phyloP scores from a whole-genome alignment of 495 filamentous ascomycete species.

The Lichenothelia convexa region DNA sequence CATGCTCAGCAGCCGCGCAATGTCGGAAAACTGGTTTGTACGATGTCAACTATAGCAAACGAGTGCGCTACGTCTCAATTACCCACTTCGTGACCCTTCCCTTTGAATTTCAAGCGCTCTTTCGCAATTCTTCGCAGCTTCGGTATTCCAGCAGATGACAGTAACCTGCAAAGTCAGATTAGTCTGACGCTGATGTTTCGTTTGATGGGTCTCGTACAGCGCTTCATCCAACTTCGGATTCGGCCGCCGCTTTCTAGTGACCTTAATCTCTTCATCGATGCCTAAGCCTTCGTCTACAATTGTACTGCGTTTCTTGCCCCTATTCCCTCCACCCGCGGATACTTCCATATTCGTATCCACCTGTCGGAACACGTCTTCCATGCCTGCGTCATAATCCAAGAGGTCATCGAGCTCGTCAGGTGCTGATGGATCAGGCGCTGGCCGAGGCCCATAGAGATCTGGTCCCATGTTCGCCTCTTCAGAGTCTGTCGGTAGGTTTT shows the following conservation, averaged over 20 bases:
- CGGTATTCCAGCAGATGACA: constrained; percentile 67
- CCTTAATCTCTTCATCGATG: constrained; percentile 71
- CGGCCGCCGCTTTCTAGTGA: constrained; percentile 55
- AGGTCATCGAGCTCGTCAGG: constrained; percentile 36
- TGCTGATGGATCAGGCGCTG: background rate
- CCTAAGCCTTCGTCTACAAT: constrained; percentile 42
- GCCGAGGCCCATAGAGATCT: background rate
- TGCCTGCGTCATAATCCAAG: constrained; percentile 50
- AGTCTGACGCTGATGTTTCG: background rate
- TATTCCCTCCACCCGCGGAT: constrained; percentile 6
- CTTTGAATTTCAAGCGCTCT: constrained; percentile 60
- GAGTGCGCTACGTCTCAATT: too few relatives aligned
- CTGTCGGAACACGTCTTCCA: constrained; percentile 29
- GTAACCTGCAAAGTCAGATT: constrained; percentile 31
- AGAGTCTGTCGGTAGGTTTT: background rate
- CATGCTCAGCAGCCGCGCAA: constrained; percentile 61
- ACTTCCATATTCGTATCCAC: constrained; percentile 16
- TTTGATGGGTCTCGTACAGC: constrained; percentile 28
- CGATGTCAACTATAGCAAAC: constrained; percentile 3
- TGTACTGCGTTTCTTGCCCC: constrained; percentile 17
- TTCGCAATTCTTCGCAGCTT: constrained; percentile 56
- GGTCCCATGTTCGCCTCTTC: constrained; percentile 2
- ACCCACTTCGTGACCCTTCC: constrained; percentile 84
- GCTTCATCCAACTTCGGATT: constrained; percentile 73
- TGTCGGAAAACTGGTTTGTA: constrained; percentile 55